Conservation (phyloP, 805 yeast species). For the Saccharomycopsis javanensis region DNA sequence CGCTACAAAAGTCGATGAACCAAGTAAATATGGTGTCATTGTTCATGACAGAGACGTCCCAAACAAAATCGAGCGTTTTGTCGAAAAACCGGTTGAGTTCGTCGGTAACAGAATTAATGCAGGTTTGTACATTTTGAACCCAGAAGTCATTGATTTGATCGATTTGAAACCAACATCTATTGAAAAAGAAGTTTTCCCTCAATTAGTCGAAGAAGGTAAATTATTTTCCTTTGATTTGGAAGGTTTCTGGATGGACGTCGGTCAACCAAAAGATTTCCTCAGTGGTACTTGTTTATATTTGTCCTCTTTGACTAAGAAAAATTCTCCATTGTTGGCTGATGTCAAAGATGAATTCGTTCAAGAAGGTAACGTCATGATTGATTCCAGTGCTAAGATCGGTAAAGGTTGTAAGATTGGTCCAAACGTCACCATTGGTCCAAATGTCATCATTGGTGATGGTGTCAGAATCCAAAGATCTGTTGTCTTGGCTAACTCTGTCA, state of each 20-base stretch:
- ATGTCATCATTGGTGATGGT: slow-evolving; percentile 93
- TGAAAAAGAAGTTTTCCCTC: slow-evolving; percentile 99
- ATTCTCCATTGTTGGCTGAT: slow-evolving; percentile 56
- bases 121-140: slow-evolving; percentile 96
- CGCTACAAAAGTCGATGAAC: slow-evolving; percentile 99
- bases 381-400: slow-evolving; percentile 90
- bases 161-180: slow-evolving; percentile 98
- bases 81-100: slow-evolving; percentile 98
- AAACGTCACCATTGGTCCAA: slow-evolving; percentile 94
- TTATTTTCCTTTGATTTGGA: slow-evolving; percentile 94
- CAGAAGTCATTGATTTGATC: slow-evolving; percentile 90
- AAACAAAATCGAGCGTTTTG: slow-evolving; percentile 95
- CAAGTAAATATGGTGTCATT: slow-evolving; percentile 98
- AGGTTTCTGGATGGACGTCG: slow-evolving; percentile 99
- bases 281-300: slow-evolving; percentile 92
- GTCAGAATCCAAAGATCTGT: slow-evolving; percentile 97
- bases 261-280: slow-evolving; percentile 99
- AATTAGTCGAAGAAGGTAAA: slow-evolving; percentile 76
- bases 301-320: slow-evolving; percentile 73
- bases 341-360: slow-evolving; percentile 59
- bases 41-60: slow-evolving; percentile 94
- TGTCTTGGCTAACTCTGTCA: slow-evolving; percentile 77
- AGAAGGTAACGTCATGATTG: slow-evolving; percentile 89
- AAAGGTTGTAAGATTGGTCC: slow-evolving; percentile 96
- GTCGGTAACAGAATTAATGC: slow-evolving; percentile 99